Evolutionary conservation across 495 filamentous ascomycete genomes (phyloP).

Genomic region (Aspergillus heteromorphus): DNA sequence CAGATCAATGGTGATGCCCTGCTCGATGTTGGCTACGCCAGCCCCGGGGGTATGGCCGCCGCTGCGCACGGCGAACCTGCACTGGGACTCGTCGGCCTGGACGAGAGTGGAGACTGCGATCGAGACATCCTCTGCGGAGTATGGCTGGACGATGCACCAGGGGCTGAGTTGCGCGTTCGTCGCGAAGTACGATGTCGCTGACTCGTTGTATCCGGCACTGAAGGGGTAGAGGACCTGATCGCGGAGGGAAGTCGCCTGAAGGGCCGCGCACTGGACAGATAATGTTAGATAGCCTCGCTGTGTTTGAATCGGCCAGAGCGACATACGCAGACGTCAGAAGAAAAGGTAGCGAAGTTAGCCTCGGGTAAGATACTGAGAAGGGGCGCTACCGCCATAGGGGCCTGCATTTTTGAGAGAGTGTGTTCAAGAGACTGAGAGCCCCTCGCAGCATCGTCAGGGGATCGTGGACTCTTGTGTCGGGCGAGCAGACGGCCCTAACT

Average conservation of each 20-base stretch:
- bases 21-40: conserved; percentile 32
- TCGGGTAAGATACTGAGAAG: conserved; percentile 6
- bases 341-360: background rate
- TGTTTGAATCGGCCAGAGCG: no score
- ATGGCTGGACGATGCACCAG: conserved; percentile 30
- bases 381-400: background rate
- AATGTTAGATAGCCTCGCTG: background rate
- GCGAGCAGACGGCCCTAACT: no score
- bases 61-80: conserved; percentile 43
- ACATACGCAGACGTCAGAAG: background rate
- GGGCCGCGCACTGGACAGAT: conserved; percentile 4
- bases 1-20: conserved; percentile 50
- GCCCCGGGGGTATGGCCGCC: conserved; percentile 42
- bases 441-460: background rate
- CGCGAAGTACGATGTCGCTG: conserved; percentile 26
- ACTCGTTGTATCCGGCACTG: conserved; percentile 7
- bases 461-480: no score
- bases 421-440: background rate
- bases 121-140: conserved; percentile 30
- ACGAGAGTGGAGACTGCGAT: conserved; percentile 24
- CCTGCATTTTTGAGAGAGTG: conserved; percentile 4
- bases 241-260: conserved; percentile 1
- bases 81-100: conserved; percentile 20
- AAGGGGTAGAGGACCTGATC: conserved; percentile 7
- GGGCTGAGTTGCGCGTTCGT: conserved; percentile 29